Conservation (phyloP, 1,284 basidiomycete genomes). For the Malassezia psittaci region DNA sequence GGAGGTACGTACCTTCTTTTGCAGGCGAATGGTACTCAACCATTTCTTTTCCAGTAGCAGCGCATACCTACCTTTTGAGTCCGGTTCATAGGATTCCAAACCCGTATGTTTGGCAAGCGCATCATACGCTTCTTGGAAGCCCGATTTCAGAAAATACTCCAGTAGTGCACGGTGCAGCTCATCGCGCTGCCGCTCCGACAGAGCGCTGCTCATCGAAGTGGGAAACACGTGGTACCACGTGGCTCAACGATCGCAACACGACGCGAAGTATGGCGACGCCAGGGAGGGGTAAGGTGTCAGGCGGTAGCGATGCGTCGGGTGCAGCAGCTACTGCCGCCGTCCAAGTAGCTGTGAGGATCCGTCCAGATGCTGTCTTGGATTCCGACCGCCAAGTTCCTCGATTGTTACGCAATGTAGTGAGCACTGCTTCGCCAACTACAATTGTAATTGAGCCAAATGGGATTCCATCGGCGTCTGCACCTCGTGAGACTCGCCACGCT, state of each 20-base stretch:
- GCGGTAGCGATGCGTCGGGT: background rate
- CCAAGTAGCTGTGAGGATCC: conserved; percentile 16
- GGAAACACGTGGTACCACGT: conserved; percentile 14
- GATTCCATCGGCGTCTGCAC: background rate
- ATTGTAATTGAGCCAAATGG: conserved; percentile 8
- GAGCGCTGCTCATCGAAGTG: conserved; percentile 34
- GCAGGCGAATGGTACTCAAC: conserved; percentile 80
- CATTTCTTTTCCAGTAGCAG: conserved; percentile 87
- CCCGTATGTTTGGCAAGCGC: conserved; percentile 56
- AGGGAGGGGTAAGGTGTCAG: background rate
- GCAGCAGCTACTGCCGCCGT: background rate
- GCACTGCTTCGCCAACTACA: background rate
- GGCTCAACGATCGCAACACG: conserved; percentile 3
- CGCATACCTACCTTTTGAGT: conserved; percentile 70
- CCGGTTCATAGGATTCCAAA: conserved; percentile 60
- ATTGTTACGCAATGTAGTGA: conserved; percentile 11
- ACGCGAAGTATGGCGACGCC: background rate
- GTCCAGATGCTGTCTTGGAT: conserved; percentile 9
- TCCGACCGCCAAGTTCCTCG: conserved; percentile 3
- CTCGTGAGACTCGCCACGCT: conserved; percentile 58
- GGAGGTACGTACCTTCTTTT: conserved; percentile 65
- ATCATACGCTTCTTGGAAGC: conserved; percentile 58
- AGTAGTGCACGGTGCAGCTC: conserved; percentile 60
- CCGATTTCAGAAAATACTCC: conserved; percentile 65
- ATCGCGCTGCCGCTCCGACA: conserved; percentile 69